A percentile compares a stretch with the other conserved stretches of the same genome.
These are phyloP conservation scores for Starmerella apicola DNA, from an alignment of 805 yeast species.

Conservation along the genomic window DNA sequence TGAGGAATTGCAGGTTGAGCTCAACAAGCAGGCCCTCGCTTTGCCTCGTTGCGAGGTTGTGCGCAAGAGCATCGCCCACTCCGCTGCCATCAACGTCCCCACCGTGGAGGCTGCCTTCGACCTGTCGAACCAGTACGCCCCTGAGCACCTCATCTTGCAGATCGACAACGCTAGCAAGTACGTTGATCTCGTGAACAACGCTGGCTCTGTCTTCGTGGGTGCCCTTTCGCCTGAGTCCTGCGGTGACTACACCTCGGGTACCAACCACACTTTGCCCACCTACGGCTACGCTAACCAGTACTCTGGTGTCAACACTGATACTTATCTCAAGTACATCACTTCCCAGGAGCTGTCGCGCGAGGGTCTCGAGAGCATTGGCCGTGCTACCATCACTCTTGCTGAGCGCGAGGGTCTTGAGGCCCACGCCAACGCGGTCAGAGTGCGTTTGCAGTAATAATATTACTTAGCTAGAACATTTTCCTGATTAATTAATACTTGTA, in stretches of 20 bases:
- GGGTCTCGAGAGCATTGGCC: slow-evolving; percentile 84
- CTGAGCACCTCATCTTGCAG: slow-evolving; percentile 93
- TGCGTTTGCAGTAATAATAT: too few relatives aligned
- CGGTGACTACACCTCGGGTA: slow-evolving; percentile 97
- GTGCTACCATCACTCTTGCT: slow-evolving; percentile 91
- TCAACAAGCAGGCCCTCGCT: slow-evolving; percentile 66
- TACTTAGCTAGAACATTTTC: too few relatives aligned
- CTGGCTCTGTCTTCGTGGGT: slow-evolving; percentile 96
- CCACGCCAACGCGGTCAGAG: slow-evolving; percentile 92
- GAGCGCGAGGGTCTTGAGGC: slow-evolving; percentile 95
- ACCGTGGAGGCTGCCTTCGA: slow-evolving; percentile 67
- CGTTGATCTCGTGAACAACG: slow-evolving; percentile 69
- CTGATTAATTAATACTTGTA: too few relatives aligned
- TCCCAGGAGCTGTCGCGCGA: slow-evolving; percentile 78
- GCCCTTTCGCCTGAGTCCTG: slow-evolving; percentile 94
- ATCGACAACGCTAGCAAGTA: slow-evolving; percentile 62
- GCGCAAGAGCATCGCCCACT: slow-evolving; percentile 82
- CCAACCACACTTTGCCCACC: slow-evolving; percentile 96
- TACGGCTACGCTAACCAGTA: slow-evolving; percentile 97
- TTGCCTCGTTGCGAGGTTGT: slow-evolving; percentile 91
- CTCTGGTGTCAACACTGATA: slow-evolving; percentile 91
- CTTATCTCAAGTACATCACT: slow-evolving; percentile 90
- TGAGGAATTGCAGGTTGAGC: slow-evolving; percentile 63
- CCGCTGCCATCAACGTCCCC: slow-evolving; percentile 61
- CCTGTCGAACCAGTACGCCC: slow-evolving; percentile 88